Base-by-base conservation (phyloP, 768 basidiomycete species). In the Hypholoma sublateritium region DNA sequence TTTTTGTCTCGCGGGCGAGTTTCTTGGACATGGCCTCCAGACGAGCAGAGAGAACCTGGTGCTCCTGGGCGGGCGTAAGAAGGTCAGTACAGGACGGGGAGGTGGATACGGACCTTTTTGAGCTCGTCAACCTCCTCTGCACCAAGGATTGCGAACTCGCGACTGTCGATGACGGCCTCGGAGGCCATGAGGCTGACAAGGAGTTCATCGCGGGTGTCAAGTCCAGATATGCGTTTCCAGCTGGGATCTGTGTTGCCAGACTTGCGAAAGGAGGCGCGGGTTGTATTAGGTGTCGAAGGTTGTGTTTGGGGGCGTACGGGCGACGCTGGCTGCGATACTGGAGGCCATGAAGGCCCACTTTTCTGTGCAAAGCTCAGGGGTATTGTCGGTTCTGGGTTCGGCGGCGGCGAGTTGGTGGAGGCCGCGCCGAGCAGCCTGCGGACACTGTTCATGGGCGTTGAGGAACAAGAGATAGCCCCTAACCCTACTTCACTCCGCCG, bases 101-200 rank as follows among this genome's bases (percentile, higher is more conserved):
- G 32, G 53, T 59, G 28, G 59, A 24, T 48, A 14, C 69, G 17
- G 56, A 77, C 81, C 75, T 80, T 81, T 71, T 79, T 80, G 45
- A 80, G 68, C 37, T 78, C 78, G 53, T 80, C 82, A 19, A 82
- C 77, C 57, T 81, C 77, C 62, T 77, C 76, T 8, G 70, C 77
- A 41, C 80, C 83, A 43, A 95, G 77, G 19, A 97, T 87, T 52
- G 88, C 85, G 67, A 84, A 91, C 44, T 85, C 84, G 28, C 89
- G 85, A 65, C 91, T 91, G 65, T 98, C 94, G n/a, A 98, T 87
- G 41, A 92, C 84, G 4, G 96, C 96, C 72, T 98, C 94, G 53
- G 94, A 94, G 41, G 95, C 91, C 61, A 98, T 76, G 39, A 99
- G 80, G 68, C 90, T 91, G 68, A 97, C 81, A 60, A 98, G 80